These are phyloP conservation scores for Candida endomychidarum DNA, from an alignment of 805 yeast species.

Conservation along the genomic window DNA sequence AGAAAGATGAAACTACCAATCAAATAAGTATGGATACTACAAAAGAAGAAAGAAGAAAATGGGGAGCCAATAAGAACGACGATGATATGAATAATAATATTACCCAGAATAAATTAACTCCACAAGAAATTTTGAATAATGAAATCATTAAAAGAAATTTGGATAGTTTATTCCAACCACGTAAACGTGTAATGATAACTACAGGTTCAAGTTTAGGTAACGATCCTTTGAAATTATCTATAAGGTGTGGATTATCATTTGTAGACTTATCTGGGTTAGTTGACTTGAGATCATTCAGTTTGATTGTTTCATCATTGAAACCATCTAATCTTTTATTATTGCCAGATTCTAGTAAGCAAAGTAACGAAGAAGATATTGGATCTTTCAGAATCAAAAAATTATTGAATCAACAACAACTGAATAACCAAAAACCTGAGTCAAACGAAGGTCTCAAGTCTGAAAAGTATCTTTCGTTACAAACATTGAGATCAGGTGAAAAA, in stretches of 20 bases:
- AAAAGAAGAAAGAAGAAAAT: constrained; percentile 30
- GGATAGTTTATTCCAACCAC: constrained; percentile 55
- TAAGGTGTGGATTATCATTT: constrained; percentile 71
- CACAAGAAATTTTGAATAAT: constrained; percentile 43
- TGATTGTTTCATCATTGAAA: constrained; percentile 74
- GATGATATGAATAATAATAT: constrained; percentile 20
- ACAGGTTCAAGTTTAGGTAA: constrained; percentile 20
- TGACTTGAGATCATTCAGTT: constrained; percentile 76
- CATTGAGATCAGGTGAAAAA: constrained; percentile 27
- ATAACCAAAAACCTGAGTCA: constrained; percentile 24
- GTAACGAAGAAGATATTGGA: constrained; percentile 27
- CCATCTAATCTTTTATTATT: constrained; percentile 70
- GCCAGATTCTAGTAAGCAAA: constrained; percentile 40
- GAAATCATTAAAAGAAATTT: constrained; percentile 39
- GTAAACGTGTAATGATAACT: constrained; percentile 34
- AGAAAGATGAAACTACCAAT: constrained; percentile 49
- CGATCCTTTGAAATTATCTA: constrained; percentile 19
- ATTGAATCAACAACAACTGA: constrained; percentile 32
- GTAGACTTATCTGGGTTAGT: constrained; percentile 83
- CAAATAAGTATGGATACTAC: constrained; percentile 39
- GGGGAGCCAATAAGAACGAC: constrained; percentile 23
- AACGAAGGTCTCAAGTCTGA: constrained; percentile 23
- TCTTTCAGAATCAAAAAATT: constrained; percentile 24
- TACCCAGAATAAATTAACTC: constrained; percentile 34
- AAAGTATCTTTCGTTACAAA: constrained; percentile 30